Percentiles rank a stretch among this genome's conserved stretches.
These are phyloP conservation scores for Ailanthus altissimus DNA, from an alignment of 345 rosid genomes.

Conservation along the genomic window DNA sequence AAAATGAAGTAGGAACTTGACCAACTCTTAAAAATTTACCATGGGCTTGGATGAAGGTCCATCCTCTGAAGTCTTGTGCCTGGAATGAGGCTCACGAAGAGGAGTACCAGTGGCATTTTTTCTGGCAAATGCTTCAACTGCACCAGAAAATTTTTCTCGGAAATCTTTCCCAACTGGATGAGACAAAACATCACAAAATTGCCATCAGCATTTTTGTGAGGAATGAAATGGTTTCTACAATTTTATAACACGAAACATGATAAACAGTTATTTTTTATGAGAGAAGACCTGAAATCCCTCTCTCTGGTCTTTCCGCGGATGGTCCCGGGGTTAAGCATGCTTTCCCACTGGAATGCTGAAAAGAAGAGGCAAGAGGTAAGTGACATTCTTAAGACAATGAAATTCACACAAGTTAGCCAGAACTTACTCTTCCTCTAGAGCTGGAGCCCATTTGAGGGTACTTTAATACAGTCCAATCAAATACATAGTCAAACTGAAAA, in stretches of 20 bases:
- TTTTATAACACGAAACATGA: background rate
- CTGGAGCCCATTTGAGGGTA: conserved; percentile 72
- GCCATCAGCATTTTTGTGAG: background rate
- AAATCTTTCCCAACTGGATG: conserved; percentile 54
- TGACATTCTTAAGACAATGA: background rate
- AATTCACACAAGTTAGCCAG: conserved; percentile 12
- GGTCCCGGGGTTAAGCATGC: conserved; percentile 52
- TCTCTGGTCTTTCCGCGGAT: conserved; percentile 52
- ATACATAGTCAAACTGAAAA: conserved; percentile 81
- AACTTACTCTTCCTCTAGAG: conserved; percentile 66
- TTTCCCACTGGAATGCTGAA: conserved; percentile 48
- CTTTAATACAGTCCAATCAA: conserved; percentile 86
- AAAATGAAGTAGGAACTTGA: background rate
- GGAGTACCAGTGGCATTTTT: conserved; percentile 52
- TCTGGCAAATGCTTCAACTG: conserved; percentile 71
- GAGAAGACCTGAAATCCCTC: conserved; percentile 40
- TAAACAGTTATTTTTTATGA: background rate
- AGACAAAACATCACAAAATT: conserved; percentile 17
- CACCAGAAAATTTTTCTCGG: conserved; percentile 66
- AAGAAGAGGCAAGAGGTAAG: conserved; percentile 15
- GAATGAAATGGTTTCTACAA: conserved; percentile 11
- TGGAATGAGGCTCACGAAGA: conserved; percentile 46
- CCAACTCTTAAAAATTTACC: conserved; percentile 36
- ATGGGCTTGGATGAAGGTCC: conserved; percentile 53
- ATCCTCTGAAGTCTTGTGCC: conserved; percentile 58